A percentile compares a stretch with the other conserved stretches of the same genome.
These are phyloP conservation scores for Hericium rajendrae DNA, from an alignment of 768 basidiomycete genomes.

Conservation along the genomic window DNA sequence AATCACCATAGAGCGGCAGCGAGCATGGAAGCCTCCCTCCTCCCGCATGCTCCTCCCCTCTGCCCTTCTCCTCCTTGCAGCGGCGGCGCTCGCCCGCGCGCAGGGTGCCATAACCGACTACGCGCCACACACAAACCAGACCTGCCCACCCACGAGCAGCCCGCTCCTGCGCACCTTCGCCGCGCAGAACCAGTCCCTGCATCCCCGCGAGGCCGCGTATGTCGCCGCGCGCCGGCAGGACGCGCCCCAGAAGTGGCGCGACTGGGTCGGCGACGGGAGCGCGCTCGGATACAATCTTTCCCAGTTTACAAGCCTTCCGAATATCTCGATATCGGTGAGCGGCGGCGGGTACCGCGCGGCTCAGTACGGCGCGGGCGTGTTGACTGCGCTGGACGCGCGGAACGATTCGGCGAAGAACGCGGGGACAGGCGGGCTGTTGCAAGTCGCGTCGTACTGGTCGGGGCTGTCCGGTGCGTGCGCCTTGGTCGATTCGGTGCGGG, in stretches of 20 bases:
- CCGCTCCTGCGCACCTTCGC: conserved; percentile 43
- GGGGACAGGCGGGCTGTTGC: conserved; percentile 60
- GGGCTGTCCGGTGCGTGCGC: conserved; percentile 48
- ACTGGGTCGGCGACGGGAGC: conserved; percentile 50
- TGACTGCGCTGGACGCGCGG: conserved; percentile 50
- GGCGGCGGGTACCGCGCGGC: conserved; percentile 67
- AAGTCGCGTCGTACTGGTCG: conserved; percentile 60
- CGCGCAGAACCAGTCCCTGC: conserved; percentile 40
- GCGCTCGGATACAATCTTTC: conserved; percentile 43
- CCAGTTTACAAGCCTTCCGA: conserved; percentile 35
- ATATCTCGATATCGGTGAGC: conserved; percentile 54
- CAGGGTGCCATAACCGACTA: conserved; percentile 32
- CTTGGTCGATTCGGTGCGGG: neutral
- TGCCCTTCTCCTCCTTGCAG: neutral
- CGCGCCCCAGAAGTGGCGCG: conserved; percentile 40
- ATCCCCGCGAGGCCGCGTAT: conserved; percentile 40
- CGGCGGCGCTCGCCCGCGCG: neutral
- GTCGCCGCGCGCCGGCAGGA: conserved; percentile 31
- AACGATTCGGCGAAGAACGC: conserved; percentile 45
- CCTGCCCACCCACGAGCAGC: conserved; percentile 42
- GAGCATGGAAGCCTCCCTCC: too few species aligned
- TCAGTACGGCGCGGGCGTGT: conserved; percentile 50
- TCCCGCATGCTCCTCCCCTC: neutral
- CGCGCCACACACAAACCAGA: conserved; percentile 37
- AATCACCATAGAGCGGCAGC: too few species aligned